Percentiles rank a stretch among this genome's conserved stretches.
Conservation (phyloP, 169 alveolate genomes). For the Plasmodium gonderi region DNA sequence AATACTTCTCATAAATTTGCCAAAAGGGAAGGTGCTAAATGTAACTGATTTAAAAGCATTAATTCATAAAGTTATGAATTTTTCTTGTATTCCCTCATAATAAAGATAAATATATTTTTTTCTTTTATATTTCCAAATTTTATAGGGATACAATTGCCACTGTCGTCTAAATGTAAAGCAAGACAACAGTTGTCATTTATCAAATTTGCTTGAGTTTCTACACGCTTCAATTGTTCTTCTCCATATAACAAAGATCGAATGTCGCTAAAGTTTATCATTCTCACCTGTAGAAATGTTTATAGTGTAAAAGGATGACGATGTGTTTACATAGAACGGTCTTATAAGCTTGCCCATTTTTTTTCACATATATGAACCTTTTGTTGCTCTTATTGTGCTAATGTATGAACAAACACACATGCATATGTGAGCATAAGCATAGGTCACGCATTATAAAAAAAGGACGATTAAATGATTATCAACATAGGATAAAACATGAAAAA, state of each 20-base stretch:
- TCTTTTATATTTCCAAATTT: conserved; percentile 86
- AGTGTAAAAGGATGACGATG: neutral
- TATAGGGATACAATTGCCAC: conserved; percentile 90
- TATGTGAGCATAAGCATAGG: too few species aligned
- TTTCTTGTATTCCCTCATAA: conserved; percentile 80
- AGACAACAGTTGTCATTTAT: conserved; percentile 85
- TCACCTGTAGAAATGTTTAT: conserved; percentile 71
- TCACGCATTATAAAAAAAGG: neutral
- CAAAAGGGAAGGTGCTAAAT: neutral
- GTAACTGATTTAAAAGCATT: conserved; percentile 50
- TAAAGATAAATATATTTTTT: conserved; percentile 83
- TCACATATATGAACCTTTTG: neutral
- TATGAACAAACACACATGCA: neutral
- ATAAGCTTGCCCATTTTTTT: neutral
- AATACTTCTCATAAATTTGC: conserved; percentile 22
- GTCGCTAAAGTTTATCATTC: conserved; percentile 83
- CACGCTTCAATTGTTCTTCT: conserved; percentile 87
- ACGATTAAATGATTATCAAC: neutral
- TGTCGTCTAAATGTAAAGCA: conserved; percentile 88
- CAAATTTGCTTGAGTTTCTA: conserved; percentile 86
- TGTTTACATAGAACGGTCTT: neutral
- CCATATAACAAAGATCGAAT: conserved; percentile 85
- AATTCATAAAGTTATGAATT: conserved; percentile 37
- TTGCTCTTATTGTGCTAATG: neutral
- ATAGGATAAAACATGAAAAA: neutral